Evolutionary conservation across 2,329 filamentous ascomycete genomes (phyloP).

Genomic region (Rachicladosporium sp.): DNA sequence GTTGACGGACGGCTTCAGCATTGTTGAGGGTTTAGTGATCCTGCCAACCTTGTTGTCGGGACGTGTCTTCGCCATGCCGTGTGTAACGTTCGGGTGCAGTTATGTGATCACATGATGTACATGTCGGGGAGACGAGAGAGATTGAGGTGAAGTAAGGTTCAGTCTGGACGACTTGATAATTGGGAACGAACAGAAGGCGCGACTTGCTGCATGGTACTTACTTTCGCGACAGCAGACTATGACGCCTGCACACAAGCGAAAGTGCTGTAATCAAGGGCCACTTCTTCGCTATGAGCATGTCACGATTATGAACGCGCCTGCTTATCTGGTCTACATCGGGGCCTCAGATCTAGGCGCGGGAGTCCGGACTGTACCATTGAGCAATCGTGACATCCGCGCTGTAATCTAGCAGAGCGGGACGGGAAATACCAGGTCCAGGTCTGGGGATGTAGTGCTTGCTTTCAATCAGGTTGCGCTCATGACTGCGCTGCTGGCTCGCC

Average conservation of each 20-base stretch:
- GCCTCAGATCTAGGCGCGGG: too few species aligned
- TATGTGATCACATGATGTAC: too few species aligned
- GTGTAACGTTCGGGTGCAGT: not conserved
- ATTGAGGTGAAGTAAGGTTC: not conserved
- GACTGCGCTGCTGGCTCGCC: conserved; percentile 1
- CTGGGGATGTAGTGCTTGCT: not conserved
- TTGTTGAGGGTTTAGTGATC: not conserved
- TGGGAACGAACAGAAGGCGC: too few species aligned
- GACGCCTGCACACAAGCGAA: too few species aligned
- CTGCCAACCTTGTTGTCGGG: not conserved
- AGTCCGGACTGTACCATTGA: not conserved
- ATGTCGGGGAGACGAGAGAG: too few species aligned
- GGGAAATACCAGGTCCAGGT: not conserved
- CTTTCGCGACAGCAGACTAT: too few species aligned
- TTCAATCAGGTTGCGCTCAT: not conserved
- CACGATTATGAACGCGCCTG: too few species aligned
- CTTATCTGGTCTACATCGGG: too few species aligned
- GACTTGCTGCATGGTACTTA: too few species aligned
- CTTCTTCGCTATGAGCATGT: too few species aligned
- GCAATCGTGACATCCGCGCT: not conserved
- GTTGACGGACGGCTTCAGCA: not conserved
- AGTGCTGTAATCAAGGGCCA: too few species aligned
- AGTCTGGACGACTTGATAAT: not conserved
- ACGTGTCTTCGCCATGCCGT: not conserved
- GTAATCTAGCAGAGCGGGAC: conserved; percentile 2